phyloP scores from a whole-genome alignment of 2,329 filamentous ascomycete species.

The Proliferodiscus dingleyae region DNA sequence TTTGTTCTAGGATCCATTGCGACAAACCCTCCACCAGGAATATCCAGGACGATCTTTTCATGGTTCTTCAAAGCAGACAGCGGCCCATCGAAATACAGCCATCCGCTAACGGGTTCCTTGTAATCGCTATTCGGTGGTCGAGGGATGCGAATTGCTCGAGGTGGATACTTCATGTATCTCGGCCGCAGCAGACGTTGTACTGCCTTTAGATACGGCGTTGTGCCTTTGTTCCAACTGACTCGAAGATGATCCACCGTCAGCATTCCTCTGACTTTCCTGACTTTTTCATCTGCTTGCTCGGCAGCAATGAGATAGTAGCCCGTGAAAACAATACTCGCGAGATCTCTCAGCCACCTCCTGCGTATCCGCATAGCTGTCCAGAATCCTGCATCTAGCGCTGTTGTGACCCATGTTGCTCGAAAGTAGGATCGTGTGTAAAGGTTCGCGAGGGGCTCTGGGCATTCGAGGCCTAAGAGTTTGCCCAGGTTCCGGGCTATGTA shows the following conservation, averaged over 20 bases:
- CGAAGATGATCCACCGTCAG: slow-evolving; percentile 88
- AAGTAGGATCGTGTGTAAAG: slow-evolving; percentile 92
- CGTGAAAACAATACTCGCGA: slow-evolving; percentile 79
- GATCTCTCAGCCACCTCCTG: slow-evolving; percentile 72
- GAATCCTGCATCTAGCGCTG: slow-evolving; percentile 90
- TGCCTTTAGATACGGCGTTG: slow-evolving; percentile 75
- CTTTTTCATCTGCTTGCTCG: slow-evolving; percentile 94
- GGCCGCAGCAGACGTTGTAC: slow-evolving; percentile 68
- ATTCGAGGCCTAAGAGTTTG: slow-evolving; percentile 84
- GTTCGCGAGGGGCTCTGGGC: slow-evolving; percentile 88
- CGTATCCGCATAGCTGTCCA: slow-evolving; percentile 97
- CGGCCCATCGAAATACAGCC: slow-evolving; percentile 93
- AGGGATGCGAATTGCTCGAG: slow-evolving; percentile 78
- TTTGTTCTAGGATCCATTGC: slow-evolving; percentile 94
- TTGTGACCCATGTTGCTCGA: slow-evolving; percentile 93
- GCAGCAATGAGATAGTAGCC: slow-evolving; percentile 89
- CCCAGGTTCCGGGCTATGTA: slow-evolving; percentile 92
- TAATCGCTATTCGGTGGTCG: slow-evolving; percentile 77
- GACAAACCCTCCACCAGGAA: slow-evolving; percentile 92
- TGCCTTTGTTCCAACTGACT: slow-evolving; percentile 93
- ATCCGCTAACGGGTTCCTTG: slow-evolving; percentile 74
- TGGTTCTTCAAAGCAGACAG: slow-evolving; percentile 71
- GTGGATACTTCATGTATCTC: slow-evolving; percentile 73
- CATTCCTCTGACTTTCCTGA: slow-evolving; percentile 79
- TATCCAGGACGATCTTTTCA: slow-evolving; percentile 75